A percentile compares a stretch with the other conserved stretches of the same genome.
phyloP scores from a whole-genome alignment of 371 early-diverging fungal genomes.

The Cladochytrium tenue region DNA sequence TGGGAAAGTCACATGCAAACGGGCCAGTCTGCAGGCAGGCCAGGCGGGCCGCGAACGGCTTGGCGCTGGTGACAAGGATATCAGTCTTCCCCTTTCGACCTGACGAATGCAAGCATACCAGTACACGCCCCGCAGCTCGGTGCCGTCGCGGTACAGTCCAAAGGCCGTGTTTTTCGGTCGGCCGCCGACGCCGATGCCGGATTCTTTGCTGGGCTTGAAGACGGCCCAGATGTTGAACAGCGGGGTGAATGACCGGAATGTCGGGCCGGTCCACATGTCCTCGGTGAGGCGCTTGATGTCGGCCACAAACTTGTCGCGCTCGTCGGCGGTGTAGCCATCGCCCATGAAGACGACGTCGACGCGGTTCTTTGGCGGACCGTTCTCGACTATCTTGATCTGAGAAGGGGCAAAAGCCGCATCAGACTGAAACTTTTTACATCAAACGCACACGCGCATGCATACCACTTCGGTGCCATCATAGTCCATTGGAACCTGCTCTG shows the following conservation, averaged over 20 bases:
- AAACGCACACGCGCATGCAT: too few species aligned
- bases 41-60: constrained; percentile 46
- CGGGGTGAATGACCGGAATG: constrained; percentile 49
- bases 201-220: constrained; percentile 46
- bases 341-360: constrained; percentile 66
- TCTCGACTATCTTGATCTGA: constrained; percentile 29
- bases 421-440: too few species aligned
- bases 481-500: background rate
- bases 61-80: constrained; percentile 26
- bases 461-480: too few species aligned
- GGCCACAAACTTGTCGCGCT: constrained; percentile 48
- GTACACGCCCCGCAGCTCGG: constrained; percentile 63
- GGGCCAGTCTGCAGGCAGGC: constrained; percentile 50
- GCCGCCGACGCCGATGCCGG: constrained; percentile 58
- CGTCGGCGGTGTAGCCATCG: constrained; percentile 58
- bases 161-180: constrained; percentile 56
- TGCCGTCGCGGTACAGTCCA: constrained; percentile 61
- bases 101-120: constrained; percentile 9
- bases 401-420: too few species aligned
- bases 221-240: constrained; percentile 64
- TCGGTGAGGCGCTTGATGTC: constrained; percentile 58
- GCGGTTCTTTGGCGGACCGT: constrained; percentile 53
- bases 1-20: constrained; percentile 59
- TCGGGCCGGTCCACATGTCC: constrained; percentile 60
- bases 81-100: background rate